These are phyloP conservation scores for Suillus clintonianus DNA, from an alignment of 768 basidiomycete species.

Conservation along the genomic window DNA sequence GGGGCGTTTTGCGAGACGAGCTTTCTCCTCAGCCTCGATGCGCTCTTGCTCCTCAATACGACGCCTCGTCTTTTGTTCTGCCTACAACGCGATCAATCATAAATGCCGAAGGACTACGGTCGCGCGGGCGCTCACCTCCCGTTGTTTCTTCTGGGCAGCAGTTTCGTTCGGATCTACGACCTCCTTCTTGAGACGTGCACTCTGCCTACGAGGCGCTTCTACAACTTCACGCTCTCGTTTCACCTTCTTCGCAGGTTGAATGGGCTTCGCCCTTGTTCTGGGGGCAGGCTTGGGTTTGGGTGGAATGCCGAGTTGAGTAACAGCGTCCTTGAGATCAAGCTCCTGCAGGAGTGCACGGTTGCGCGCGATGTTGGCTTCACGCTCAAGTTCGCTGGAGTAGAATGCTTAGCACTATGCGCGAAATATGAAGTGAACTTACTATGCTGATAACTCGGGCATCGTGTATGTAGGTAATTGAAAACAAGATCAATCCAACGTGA, in stretches of 20 bases:
- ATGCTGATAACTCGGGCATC: constrained; percentile 52
- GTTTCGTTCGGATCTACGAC: constrained; percentile 61
- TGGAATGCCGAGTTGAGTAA: constrained; percentile 47
- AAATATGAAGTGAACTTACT: constrained; percentile 37
- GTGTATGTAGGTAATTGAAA: neutral
- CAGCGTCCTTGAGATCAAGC: constrained; percentile 64
- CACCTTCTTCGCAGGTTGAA: constrained; percentile 54
- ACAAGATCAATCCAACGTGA: neutral
- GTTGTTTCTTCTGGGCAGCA: constrained; percentile 60
- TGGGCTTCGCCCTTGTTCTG: constrained; percentile 56
- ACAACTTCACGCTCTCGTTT: constrained; percentile 48
- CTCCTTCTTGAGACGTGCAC: constrained; percentile 58
- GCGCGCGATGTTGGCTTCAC: constrained; percentile 79
- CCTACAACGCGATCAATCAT: constrained; percentile 29
- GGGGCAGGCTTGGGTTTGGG: constrained; percentile 39
- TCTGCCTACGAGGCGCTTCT: constrained; percentile 63
- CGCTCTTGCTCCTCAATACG: constrained; percentile 62
- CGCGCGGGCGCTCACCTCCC: constrained; percentile 51
- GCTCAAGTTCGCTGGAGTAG: constrained; percentile 59
- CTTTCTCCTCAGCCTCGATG: constrained; percentile 61
- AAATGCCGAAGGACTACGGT: neutral
- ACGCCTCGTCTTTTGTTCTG: constrained; percentile 50
- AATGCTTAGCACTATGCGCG: neutral
- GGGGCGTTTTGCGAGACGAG: constrained; percentile 64
- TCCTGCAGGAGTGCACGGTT: constrained; percentile 76